Percentiles rank a stretch among this genome's conserved stretches.
Conservation (phyloP, 2,329 filamentous ascomycete species). For the Colletotrichum sp. region DNA sequence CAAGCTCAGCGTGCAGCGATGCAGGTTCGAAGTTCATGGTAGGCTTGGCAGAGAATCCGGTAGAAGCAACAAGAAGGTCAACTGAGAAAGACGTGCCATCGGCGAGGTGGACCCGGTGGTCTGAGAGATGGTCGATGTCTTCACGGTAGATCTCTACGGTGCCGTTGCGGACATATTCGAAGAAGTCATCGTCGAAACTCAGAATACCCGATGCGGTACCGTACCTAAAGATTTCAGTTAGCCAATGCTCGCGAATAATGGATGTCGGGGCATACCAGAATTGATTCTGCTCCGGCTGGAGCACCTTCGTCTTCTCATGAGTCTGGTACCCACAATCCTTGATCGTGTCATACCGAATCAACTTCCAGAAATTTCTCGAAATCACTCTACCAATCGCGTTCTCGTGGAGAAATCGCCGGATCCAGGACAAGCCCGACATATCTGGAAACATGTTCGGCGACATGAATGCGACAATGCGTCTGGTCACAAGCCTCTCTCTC, state of each 20-base stretch:
- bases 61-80: slow-evolving; percentile 47
- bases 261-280: slow-evolving; percentile 35
- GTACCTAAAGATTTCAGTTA: slow-evolving; percentile 43
- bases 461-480: slow-evolving; percentile 52
- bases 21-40: slow-evolving; percentile 24
- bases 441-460: slow-evolving; percentile 27
- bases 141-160: slow-evolving; percentile 60
- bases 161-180: slow-evolving; percentile 58
- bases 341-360: slow-evolving; percentile 37
- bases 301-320: slow-evolving; percentile 38
- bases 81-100: slow-evolving; percentile 46
- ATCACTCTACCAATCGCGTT: slow-evolving; percentile 29
- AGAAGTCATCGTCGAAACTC: slow-evolving; percentile 64
- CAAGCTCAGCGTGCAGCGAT: slow-evolving; percentile 20
- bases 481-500: slow-evolving; percentile 54
- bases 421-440: slow-evolving; percentile 26
- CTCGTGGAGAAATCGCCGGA: slow-evolving; percentile 25
- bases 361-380: slow-evolving; percentile 55
- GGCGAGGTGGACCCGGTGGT: slow-evolving; percentile 50
- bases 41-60: slow-evolving; percentile 27
- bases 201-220: slow-evolving; percentile 63
- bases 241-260: fast-evolving
- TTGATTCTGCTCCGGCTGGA: slow-evolving; percentile 48
- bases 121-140: slow-evolving; percentile 55
- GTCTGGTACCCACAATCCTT: slow-evolving; percentile 37